Base-by-base conservation (phyloP, 306 rosid species). In the Vigna reflexopilosa region DNA sequence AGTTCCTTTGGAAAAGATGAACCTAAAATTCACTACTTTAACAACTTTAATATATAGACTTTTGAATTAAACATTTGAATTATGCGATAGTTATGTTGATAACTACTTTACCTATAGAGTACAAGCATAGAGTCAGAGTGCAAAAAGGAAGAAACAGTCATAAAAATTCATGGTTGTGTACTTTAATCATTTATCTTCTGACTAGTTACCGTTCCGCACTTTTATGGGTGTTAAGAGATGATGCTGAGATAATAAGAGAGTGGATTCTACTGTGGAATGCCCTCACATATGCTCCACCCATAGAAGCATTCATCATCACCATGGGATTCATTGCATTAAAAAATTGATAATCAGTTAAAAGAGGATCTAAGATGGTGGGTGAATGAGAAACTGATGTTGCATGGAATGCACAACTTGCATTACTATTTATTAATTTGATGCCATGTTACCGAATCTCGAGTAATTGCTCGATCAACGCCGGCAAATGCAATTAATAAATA, bases 401-500 rank as follows among this genome's bases (percentile, higher is more conserved):
- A 67, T 66, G 38, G 47, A 77, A 76, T 49, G 36, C 55, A 34
- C 20, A 32, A 52, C 13, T 7, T 49, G 64, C 20, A 34, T 48
- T 28, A 17, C 8, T 16, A 17, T 48, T 28, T n/a, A 24, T 28
- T 34, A 34, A 34, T 34, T 5, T 34, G 13, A 42, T 47, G 71
- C 34, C 42, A 32, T 68, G 76, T 28, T 68, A 48, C 77, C 82
- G 51, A 78, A 57, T 68, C 68, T 63, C 15, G 26, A 34, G 6
- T 48, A 57, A n/a, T 16, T 54, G 69, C 58, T 71, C 40, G 36
- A 79, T 59, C 45, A 59, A 78, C 38, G 7, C 38, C 38, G 38
- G 38, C 38, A 34, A 34, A 58, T 47, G 42, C 77, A 14, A 67
- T 54, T 24, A 44, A 56, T 24, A 34, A 36, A 42, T 40, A 57